A percentile compares a stretch with the other conserved stretches of the same genome.
These are phyloP conservation scores for Neocucurbitaria cava DNA, from an alignment of 2,329 filamentous ascomycete genomes.

Conservation along the genomic window DNA sequence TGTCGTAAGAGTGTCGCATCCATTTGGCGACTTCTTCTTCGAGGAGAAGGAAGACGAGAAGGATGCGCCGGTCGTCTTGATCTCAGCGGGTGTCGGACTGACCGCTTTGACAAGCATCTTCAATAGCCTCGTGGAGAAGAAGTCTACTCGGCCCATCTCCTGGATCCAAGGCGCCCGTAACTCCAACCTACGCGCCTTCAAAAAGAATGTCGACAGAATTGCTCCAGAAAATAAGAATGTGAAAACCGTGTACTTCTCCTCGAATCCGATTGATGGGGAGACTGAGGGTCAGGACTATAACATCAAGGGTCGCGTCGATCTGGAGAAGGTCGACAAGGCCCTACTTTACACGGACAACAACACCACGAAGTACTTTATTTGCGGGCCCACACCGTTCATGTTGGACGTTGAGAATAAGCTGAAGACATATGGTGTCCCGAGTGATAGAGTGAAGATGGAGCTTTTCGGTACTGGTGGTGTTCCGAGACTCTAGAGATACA, in stretches of 20 bases:
- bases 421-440: constrained; percentile 61
- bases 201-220: constrained; percentile 55
- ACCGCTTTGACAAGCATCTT: constrained; percentile 72
- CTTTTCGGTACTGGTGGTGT: constrained; percentile 60
- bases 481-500: constrained; percentile 30
- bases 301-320: constrained; percentile 63
- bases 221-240: constrained; percentile 57
- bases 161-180: constrained; percentile 69
- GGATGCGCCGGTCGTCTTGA: constrained; percentile 65
- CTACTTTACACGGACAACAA: constrained; percentile 64
- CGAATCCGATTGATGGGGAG: constrained; percentile 54
- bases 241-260: constrained; percentile 65
- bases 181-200: constrained; percentile 63
- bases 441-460: constrained; percentile 70
- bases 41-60: constrained; percentile 55
- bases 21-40: constrained; percentile 67
- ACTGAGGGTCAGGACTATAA: constrained; percentile 64
- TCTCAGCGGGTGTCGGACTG: constrained; percentile 73
- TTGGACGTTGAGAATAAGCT: constrained; percentile 62
- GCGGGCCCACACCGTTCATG: constrained; percentile 77
- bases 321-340: constrained; percentile 62
- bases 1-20: constrained; percentile 69
- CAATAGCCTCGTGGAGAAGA: constrained; percentile 55
- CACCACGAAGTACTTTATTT: constrained; percentile 72
- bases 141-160: constrained; percentile 58